phyloP scores from a whole-genome alignment of 2,329 filamentous ascomycete genomes.

The Pleoardoris graminearum region DNA sequence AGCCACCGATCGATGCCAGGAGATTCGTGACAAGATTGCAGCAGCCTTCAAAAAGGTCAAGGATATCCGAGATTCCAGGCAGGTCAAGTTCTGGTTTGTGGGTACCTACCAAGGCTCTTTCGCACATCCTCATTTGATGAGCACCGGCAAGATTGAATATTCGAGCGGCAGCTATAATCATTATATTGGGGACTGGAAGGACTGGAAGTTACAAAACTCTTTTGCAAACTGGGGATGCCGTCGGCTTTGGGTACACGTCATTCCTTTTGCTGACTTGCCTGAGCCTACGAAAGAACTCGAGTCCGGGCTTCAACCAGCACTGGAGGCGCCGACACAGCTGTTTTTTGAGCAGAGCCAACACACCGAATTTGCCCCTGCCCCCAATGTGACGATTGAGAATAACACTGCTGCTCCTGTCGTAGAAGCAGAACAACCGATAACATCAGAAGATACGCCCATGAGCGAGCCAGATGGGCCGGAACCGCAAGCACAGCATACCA shows the following conservation, averaged over 20 bases:
- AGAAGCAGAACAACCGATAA: conserved; percentile 9
- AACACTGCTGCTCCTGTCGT: background rate
- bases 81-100: conserved; percentile 48
- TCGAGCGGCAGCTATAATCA: conserved; percentile 36
- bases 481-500: conserved; percentile 1
- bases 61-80: conserved; percentile 41
- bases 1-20: conserved; percentile 29
- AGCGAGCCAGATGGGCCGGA: conserved; percentile 41
- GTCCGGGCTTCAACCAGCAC: conserved; percentile 12
- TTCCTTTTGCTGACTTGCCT: conserved; percentile 36
- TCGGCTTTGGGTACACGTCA: conserved; percentile 42
- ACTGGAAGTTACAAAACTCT: conserved; percentile 32
- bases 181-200: conserved; percentile 26
- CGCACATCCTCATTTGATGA: conserved; percentile 33
- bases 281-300: conserved; percentile 28
- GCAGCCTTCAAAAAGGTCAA: conserved; percentile 18
- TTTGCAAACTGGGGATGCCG: conserved; percentile 23
- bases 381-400: conserved; percentile 5
- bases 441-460: conserved; percentile 44
- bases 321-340: background rate
- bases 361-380: background rate
- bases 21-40: conserved; percentile 38
- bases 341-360: background rate
- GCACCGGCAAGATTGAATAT: conserved; percentile 39
- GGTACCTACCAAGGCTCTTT: conserved; percentile 35